phyloP scores from a whole-genome alignment of 169 alveolate genomes.

The Neospora caninum region DNA sequence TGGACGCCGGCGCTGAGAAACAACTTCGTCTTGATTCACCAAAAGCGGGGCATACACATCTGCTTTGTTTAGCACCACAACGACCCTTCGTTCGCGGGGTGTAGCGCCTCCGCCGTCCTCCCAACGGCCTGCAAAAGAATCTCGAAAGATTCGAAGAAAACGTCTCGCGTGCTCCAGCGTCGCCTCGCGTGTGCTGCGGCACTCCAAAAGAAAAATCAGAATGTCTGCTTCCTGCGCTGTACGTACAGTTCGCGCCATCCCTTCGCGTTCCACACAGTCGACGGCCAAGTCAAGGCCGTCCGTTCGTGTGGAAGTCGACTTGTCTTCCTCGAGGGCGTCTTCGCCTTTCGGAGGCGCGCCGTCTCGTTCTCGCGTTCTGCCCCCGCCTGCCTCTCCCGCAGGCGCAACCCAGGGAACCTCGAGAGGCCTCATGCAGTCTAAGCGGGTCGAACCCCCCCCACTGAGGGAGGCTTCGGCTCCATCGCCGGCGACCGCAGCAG shows the following conservation, averaged over 20 bases:
- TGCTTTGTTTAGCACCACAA: neutral
- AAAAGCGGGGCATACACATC: neutral
- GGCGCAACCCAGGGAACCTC: neutral
- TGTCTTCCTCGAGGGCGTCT: neutral
- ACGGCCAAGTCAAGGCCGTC: too few species aligned
- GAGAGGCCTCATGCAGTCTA: neutral
- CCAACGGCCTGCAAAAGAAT: neutral
- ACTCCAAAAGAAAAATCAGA: constrained; percentile 36
- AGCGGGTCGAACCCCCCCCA: neutral
- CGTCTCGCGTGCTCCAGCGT: neutral
- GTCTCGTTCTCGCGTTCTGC: too few species aligned
- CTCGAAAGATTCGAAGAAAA: neutral
- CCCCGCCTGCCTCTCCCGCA: neutral
- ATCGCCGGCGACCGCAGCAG: neutral
- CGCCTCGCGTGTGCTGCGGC: neutral
- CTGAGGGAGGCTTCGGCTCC: neutral
- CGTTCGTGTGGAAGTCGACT: too few species aligned
- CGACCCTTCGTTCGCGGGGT: neutral
- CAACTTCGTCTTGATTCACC: too few species aligned
- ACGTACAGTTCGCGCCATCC: constrained; percentile 43
- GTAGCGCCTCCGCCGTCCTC: neutral
- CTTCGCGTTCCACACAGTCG: constrained; percentile 47
- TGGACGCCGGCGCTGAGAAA: too few species aligned
- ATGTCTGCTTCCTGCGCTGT: constrained; percentile 51
- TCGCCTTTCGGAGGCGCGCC: neutral